phyloP scores from a whole-genome alignment of 306 rosid genomes.

The Cucurbita pepo region DNA sequence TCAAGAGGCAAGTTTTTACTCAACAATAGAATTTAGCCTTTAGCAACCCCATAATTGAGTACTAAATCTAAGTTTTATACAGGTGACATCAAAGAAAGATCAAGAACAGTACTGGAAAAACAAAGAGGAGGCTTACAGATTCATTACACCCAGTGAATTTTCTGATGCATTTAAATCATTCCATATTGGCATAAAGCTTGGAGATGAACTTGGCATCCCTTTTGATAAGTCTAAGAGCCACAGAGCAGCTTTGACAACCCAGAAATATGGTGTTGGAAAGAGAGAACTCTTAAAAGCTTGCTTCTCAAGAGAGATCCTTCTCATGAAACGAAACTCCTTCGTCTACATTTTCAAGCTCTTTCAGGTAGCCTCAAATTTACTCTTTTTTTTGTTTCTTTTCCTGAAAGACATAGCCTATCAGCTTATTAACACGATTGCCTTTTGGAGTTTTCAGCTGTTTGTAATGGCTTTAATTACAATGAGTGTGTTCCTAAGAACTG shows the following conservation, averaged over 20 bases:
- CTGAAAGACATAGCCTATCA: no score
- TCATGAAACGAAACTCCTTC: slow-evolving; percentile 33
- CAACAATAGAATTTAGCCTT: background rate
- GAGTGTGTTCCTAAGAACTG: slow-evolving; percentile 53
- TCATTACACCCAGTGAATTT: slow-evolving; percentile 19
- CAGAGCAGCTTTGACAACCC: slow-evolving; percentile 27
- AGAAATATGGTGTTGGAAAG: slow-evolving; percentile 14
- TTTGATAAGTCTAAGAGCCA: slow-evolving; percentile 28
- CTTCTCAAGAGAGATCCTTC: slow-evolving; percentile 23
- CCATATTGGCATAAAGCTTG: slow-evolving; percentile 15
- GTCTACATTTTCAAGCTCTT: slow-evolving; percentile 22
- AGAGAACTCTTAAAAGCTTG: slow-evolving; percentile 22
- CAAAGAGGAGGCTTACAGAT: slow-evolving; percentile 12
- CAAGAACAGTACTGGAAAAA: slow-evolving; percentile 32
- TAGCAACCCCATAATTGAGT: background rate
- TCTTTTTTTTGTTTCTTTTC: no score
- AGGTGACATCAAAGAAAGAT: slow-evolving; percentile 41
- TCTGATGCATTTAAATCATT: slow-evolving; percentile 19
- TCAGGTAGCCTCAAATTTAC: slow-evolving; percentile 12
- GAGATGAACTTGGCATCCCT: slow-evolving; percentile 21
- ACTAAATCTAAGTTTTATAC: background rate
- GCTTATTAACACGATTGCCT: background rate
- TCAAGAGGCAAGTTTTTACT: background rate
- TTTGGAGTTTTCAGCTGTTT: slow-evolving; percentile 22
- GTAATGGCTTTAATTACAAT: slow-evolving; percentile 23